Base-by-base conservation (phyloP, 1,284 basidiomycete species). In the Agaricales sp. region DNA sequence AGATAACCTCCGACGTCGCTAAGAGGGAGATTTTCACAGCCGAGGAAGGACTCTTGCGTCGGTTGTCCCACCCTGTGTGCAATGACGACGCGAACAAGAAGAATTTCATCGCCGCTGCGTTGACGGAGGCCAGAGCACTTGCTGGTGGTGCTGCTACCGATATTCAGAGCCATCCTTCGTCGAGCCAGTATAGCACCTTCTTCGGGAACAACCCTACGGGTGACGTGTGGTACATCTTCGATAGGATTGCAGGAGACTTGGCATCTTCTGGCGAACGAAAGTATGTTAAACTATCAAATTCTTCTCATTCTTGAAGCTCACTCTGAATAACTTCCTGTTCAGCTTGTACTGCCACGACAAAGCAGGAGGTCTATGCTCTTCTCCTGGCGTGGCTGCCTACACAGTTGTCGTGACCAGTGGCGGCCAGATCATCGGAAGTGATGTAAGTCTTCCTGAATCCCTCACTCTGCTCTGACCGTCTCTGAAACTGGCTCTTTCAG, bases 1-100 rank as follows among this genome's bases (percentile, higher is more conserved):
- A 37, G 16, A 37, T 37, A 11, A 37, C 30, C 11, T 59, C 54
- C 37, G 64, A 66, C 50, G 30, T 67, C 22, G 49, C 54, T 12
- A 59, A 59, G 38, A 63, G 63, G 43, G n/a, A n/a, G n/a, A n/a
- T n/a, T n/a, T 50, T 16, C 11, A 37, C 30, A 12, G 12, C 30
- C 30, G 30, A n/a, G n/a, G n/a, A n/a, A n/a, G n/a, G n/a, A n/a
- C 12, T 37, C 30, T 11, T 11, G 16, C 11, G 11, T 37, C 12
- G 16, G 30, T 16, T 12, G 30, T 12, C 30, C 16, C 11, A 11
- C 11, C 30, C 30, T 37, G 12, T 12, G 16, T 37, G 30, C 16
- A n/a, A n/a, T n/a, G 16, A 37, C 30, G 30, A 37, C 16, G 11
- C 30, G 11, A 16, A 16, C 30, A 37, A 37, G 30, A 11, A 12